Base-by-base conservation (phyloP, 768 basidiomycete species). In the Peribolospora baueri region DNA sequence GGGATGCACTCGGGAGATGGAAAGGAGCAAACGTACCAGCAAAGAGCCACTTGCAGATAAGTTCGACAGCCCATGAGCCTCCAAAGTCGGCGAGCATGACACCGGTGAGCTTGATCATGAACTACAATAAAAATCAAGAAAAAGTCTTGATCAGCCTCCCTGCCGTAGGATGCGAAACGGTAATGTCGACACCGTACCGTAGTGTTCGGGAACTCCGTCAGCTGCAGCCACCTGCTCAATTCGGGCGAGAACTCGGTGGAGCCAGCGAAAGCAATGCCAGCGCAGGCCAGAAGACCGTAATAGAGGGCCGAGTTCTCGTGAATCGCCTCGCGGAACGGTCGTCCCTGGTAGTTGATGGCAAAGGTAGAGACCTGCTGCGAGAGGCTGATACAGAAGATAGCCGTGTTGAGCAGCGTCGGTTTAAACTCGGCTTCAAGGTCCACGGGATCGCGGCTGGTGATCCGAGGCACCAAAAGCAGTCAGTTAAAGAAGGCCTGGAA, bases 281-380 rank as follows among this genome's bases (percentile, higher is more conserved):
- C 57, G 14, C 50, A 51, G 9, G 52, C 85, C 46, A 93, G 71
- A 8, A 97, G 76, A 37, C 93, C 93, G 72, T 80, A 97, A 68
- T 76, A 95, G 14, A 98, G 66, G n/a, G 87, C 82, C 3, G 80
- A 71, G 68, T 98, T 98, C 69, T 98, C 93, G 3, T 84, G 76
- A 64, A 98, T 95, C 43, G 87, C 87, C 69, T 98, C 93, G 42
- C 93, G 80, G 80, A 97, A 98, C 0, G 93, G 93, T 42, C 93
- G 82, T 7, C 93, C 93, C 76, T 84, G 64, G 76, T 90, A 98
- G 71, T 98, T 98, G 71, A 97, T 87, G 3, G 88, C 81, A 64
- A 98, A 97, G 0, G 93, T 97, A 5, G 91, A 97, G 2, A 98
- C 91, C 67, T 98, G 93, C 66, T 98, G 91, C 2, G 85, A 90